Percentiles rank a stretch among this genome's conserved stretches.
phyloP scores from a whole-genome alignment of 2,329 filamentous ascomycete species.

The Cercospora brassicicola region DNA sequence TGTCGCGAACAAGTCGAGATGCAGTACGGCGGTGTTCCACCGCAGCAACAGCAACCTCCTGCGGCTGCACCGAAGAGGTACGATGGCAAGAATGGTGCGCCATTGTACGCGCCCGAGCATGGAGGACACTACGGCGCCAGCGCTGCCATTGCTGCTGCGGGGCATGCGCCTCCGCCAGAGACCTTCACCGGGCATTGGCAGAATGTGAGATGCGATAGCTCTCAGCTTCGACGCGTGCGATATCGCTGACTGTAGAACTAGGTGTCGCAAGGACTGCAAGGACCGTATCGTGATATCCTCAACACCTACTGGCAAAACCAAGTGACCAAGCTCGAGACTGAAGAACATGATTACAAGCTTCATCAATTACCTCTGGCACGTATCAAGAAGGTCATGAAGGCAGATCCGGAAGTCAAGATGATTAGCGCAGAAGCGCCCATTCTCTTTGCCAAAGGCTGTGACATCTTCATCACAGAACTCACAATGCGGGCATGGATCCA shows the following conservation, averaged over 20 bases:
- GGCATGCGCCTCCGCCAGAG: slow-evolving; percentile 83
- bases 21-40: slow-evolving; percentile 37
- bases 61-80: slow-evolving; percentile 46
- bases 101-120: slow-evolving; percentile 48
- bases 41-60: slow-evolving; percentile 35
- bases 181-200: slow-evolving; percentile 93
- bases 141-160: slow-evolving; percentile 76
- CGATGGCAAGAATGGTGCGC: slow-evolving; percentile 53
- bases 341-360: slow-evolving; percentile 97
- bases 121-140: slow-evolving; percentile 53
- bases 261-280: slow-evolving; percentile 93
- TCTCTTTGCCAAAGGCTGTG: slow-evolving; percentile 95
- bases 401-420: slow-evolving; percentile 99
- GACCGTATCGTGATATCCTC: slow-evolving; percentile 92
- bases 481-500: slow-evolving; percentile 99
- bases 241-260: slow-evolving; percentile 41
- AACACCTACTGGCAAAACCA: slow-evolving; percentile 99
- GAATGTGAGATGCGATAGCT: slow-evolving; percentile 65
- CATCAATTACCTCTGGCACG: slow-evolving; percentile 95
- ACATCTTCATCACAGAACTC: slow-evolving; percentile 92
- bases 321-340: slow-evolving; percentile 90
- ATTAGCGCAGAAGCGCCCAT: slow-evolving; percentile 98
- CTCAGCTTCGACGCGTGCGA: slow-evolving; percentile 2
- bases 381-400: slow-evolving; percentile 99
- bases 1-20: slow-evolving; percentile 24